These are phyloP conservation scores for Colletotrichum liriopes DNA, from an alignment of 2,329 filamentous ascomycete species.

Conservation along the genomic window DNA sequence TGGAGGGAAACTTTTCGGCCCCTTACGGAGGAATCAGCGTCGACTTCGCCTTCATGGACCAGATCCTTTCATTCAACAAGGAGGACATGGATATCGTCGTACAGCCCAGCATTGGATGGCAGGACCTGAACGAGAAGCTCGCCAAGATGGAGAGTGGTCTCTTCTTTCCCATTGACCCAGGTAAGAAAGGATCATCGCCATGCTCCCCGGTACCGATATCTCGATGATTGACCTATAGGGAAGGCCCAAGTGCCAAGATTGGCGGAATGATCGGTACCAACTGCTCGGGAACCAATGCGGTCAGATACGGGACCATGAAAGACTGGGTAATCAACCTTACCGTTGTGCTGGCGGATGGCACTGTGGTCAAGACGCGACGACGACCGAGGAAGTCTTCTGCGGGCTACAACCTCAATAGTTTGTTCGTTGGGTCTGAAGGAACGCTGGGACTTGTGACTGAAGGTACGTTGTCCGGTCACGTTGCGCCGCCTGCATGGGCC, in stretches of 20 bases:
- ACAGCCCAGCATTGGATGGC: conserved; percentile 93
- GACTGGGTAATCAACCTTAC: conserved; percentile 90
- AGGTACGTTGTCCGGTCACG: conserved; percentile 52
- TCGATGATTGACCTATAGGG: conserved; percentile 14
- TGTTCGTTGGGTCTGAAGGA: conserved; percentile 88
- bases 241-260: conserved; percentile 77
- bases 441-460: conserved; percentile 87
- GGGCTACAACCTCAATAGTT: conserved; percentile 85
- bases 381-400: conserved; percentile 87
- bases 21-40: conserved; percentile 90
- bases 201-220: background rate
- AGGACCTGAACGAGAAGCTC: conserved; percentile 83
- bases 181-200: conserved; percentile 54
- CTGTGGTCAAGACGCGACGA: conserved; percentile 82
- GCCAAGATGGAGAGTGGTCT: conserved; percentile 81
- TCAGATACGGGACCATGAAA: conserved; percentile 89
- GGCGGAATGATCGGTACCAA: conserved; percentile 89
- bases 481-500: background rate
- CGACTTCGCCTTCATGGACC: conserved; percentile 91
- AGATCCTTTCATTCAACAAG: conserved; percentile 83
- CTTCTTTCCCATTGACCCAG: conserved; percentile 93
- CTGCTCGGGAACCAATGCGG: conserved; percentile 84
- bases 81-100: conserved; percentile 95
- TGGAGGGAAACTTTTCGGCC: conserved; percentile 93
- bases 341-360: conserved; percentile 84